Evolutionary conservation across 2,329 filamentous ascomycete species (phyloP), one percentile per base, ranked within the genome.

Genomic region (Fusarium anthophilum): DNA sequence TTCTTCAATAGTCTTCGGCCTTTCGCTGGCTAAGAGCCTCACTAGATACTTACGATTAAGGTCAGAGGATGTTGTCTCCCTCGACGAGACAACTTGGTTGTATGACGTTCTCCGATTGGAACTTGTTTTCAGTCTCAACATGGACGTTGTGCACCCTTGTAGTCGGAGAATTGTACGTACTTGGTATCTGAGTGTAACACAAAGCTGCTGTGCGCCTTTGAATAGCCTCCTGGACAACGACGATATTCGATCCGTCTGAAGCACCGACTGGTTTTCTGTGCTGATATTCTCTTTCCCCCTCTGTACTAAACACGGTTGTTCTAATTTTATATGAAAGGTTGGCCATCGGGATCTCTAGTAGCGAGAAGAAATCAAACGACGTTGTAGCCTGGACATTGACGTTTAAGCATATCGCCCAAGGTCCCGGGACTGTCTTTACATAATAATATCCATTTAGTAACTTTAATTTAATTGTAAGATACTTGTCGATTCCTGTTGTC

Each of bases 81-180:
- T 54, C 17, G 47, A 44, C 20, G 53, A 76, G 41, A 66, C 48
- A 41, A 66, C 63, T 17, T 50, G 28, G 35, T 50, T 71, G n/a
- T 47, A 55, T 75, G 62, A 44, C 57, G 30, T 39, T 73, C 65
- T 20, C 66, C 66, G 32, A 57, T 50, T n/a, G 53, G 63, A 63
- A 54, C 75, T 63, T 56, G 47, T 50, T 30, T n/a, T n/a, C 38
- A 57, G 10, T 24, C 28, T 69, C 35, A 66, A 61, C 11, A 64
- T 66, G 60, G 6, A 58, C 35, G 56, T 20, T 24, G 61, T 54
- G n/a, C 32, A 9, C 35, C 47, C 8, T 38, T 26, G 35, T 12
- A 26, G 55, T 77, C 72, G 69, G 66, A 66, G 47, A 63, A 62
- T 74, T 77, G 55, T 6, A 69, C 70, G 70, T 57, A 74, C 65